Evolutionary conservation across 257 asterid species (phyloP).

Genomic region (Petunia axillaris): DNA sequence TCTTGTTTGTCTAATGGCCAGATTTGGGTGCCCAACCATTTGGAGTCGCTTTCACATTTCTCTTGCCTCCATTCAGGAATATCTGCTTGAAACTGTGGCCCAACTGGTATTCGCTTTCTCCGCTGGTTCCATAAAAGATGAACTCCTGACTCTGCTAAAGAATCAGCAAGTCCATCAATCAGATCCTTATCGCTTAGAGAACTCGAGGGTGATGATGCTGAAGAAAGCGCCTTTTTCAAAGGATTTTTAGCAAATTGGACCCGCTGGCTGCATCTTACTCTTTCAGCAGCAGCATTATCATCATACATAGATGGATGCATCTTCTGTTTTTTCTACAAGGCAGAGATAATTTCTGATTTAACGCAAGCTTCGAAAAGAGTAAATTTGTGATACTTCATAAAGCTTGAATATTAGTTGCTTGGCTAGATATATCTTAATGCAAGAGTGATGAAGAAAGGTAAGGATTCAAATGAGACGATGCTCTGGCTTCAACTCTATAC

Average conservation of each 20-base stretch:
- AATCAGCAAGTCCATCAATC: slow-evolving; percentile 31
- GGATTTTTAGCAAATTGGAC: slow-evolving; percentile 56
- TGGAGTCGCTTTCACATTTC: slow-evolving; percentile 29
- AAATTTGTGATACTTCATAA: not conserved
- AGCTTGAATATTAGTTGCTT: not conserved
- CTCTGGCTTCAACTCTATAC: not conserved
- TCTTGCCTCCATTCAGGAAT: slow-evolving; percentile 32
- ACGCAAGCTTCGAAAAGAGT: not conserved
- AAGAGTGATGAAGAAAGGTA: not conserved
- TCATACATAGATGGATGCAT: slow-evolving; percentile 88
- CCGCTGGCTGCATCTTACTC: slow-evolving; percentile 73
- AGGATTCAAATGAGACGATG: not conserved
- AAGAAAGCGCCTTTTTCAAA: slow-evolving; percentile 33
- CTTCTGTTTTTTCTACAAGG: slow-evolving; percentile 73
- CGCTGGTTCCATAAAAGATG: slow-evolving; percentile 26
- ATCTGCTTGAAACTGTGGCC: slow-evolving; percentile 29
- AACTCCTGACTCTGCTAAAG: slow-evolving; percentile 42
- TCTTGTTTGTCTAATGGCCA: slow-evolving; percentile 60
- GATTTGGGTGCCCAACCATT: slow-evolving; percentile 61
- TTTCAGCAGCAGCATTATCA: slow-evolving; percentile 46
- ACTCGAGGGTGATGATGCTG: slow-evolving; percentile 44
- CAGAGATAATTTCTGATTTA: slow-evolving; percentile 32
- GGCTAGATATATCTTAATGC: not conserved
- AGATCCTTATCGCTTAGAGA: slow-evolving; percentile 37
- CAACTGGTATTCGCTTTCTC: slow-evolving; percentile 31